Conservation (phyloP, 352 stramenopile species). For the Globisporangium middletonii region DNA sequence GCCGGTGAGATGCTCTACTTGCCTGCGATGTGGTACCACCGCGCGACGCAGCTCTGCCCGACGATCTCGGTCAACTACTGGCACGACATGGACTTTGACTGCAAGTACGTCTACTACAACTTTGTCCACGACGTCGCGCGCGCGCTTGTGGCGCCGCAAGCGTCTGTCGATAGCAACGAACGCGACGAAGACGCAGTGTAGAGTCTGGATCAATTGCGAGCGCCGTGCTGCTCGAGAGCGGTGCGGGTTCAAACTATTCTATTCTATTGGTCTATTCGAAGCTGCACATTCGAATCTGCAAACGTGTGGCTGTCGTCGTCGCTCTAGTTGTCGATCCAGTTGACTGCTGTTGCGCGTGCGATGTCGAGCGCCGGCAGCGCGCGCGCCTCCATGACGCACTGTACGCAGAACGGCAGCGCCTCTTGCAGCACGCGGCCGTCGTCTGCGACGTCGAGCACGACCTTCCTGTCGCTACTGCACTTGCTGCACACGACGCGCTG, state of each 20-base stretch:
- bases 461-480: slow-evolving; percentile 6
- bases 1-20: slow-evolving; percentile 70
- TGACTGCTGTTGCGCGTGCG: slow-evolving; percentile 18
- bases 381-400: slow-evolving; percentile 51
- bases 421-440: slow-evolving; percentile 27
- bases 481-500: neutral
- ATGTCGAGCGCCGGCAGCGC: slow-evolving; percentile 35
- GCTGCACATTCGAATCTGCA: no score
- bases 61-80: slow-evolving; percentile 89
- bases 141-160: neutral
- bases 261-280: no score
- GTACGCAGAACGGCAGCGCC: slow-evolving; percentile 47
- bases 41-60: slow-evolving; percentile 57
- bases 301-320: no score
- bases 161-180: no score
- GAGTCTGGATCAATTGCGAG: no score
- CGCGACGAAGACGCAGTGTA: no score
- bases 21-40: slow-evolving; percentile 83
- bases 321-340: neutral
- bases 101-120: slow-evolving; percentile 84
- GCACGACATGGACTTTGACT: slow-evolving; percentile 88
- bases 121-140: slow-evolving; percentile 57
- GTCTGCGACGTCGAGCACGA: slow-evolving; percentile 26
- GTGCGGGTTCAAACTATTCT: no score
- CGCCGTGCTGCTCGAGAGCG: no score